phyloP scores from a whole-genome alignment of 306 rosid genomes.

The Dryas octopetala region DNA sequence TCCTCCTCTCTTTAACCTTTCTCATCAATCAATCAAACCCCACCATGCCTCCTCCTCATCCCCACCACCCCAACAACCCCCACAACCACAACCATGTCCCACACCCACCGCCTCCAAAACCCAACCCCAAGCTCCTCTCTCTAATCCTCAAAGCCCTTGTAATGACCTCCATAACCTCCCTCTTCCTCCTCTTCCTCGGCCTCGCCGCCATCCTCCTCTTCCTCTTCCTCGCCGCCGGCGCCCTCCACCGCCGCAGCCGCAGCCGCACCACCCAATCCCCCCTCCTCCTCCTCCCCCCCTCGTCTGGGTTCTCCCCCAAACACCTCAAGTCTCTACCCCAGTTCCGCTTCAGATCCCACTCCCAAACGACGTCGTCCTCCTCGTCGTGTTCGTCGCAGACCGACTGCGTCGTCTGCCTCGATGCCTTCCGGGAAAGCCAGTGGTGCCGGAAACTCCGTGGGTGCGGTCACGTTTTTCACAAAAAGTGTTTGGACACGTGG shows the following conservation, averaged over 20 bases:
- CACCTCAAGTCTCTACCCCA: slow-evolving; percentile 58
- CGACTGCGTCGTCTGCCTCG: slow-evolving; percentile 74
- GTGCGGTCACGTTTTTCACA: slow-evolving; percentile 72
- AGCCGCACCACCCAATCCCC: slow-evolving; percentile 27
- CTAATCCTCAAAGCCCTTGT: slow-evolving; percentile 65
- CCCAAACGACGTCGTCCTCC: background rate
- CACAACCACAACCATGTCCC: too few species aligned
- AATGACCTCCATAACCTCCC: slow-evolving; percentile 68
- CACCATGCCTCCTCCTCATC: slow-evolving; percentile 12
- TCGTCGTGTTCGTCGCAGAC: slow-evolving; percentile 24
- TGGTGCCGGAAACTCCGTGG: slow-evolving; percentile 68
- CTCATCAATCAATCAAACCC: background rate
- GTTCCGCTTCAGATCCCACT: slow-evolving; percentile 40
- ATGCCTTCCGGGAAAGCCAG: slow-evolving; percentile 56
- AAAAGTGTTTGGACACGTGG: slow-evolving; percentile 78
- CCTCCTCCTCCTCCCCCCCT: slow-evolving; percentile 22
- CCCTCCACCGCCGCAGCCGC: slow-evolving; percentile 66
- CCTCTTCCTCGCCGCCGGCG: slow-evolving; percentile 58
- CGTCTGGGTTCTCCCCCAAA: slow-evolving; percentile 36
- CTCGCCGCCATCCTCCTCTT: slow-evolving; percentile 71
- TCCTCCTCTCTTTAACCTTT: background rate
- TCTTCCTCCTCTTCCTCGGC: slow-evolving; percentile 74
- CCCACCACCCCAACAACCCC: background rate
- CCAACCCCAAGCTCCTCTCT: slow-evolving; percentile 55
- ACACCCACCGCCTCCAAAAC: slow-evolving; percentile 40